phyloP scores from a whole-genome alignment of 2,329 filamentous ascomycete genomes.

The Elsinoe ampelina region DNA sequence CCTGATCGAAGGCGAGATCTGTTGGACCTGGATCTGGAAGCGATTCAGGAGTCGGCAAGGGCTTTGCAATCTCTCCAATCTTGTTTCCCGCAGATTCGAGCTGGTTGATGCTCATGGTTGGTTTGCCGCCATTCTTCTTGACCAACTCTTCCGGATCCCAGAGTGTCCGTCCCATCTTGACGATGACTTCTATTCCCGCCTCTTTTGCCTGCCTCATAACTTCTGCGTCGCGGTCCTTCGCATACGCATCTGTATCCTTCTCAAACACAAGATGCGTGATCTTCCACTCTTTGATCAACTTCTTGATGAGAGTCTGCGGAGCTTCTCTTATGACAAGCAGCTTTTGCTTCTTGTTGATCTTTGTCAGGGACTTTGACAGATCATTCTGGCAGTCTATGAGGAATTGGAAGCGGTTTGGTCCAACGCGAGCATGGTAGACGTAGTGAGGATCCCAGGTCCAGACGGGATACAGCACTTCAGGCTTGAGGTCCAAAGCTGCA shows the following conservation, averaged over 20 bases:
- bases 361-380: slow-evolving; percentile 56
- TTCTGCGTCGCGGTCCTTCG: slow-evolving; percentile 50
- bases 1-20: slow-evolving; percentile 48
- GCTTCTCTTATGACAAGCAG: slow-evolving; percentile 64
- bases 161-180: slow-evolving; percentile 55
- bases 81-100: slow-evolving; percentile 53
- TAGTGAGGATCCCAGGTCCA: slow-evolving; percentile 79
- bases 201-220: slow-evolving; percentile 51
- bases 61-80: slow-evolving; percentile 52
- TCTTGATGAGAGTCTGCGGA: slow-evolving; percentile 61
- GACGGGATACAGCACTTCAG: slow-evolving; percentile 60
- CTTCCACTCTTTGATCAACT: slow-evolving; percentile 63
- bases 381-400: slow-evolving; percentile 66
- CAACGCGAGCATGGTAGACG: slow-evolving; percentile 61
- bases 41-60: slow-evolving; percentile 49
- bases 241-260: slow-evolving; percentile 69
- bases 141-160: slow-evolving; percentile 67
- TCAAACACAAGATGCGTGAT: slow-evolving; percentile 72
- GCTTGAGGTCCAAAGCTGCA: slow-evolving; percentile 60
- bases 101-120: slow-evolving; percentile 65
- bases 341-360: slow-evolving; percentile 60
- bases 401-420: slow-evolving; percentile 66
- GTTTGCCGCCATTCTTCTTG: slow-evolving; percentile 54
- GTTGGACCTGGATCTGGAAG: slow-evolving; percentile 59
- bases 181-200: slow-evolving; percentile 60